These are phyloP conservation scores for Malassezia restricta DNA, from an alignment of 1,284 basidiomycete species.

Conservation along the genomic window DNA sequence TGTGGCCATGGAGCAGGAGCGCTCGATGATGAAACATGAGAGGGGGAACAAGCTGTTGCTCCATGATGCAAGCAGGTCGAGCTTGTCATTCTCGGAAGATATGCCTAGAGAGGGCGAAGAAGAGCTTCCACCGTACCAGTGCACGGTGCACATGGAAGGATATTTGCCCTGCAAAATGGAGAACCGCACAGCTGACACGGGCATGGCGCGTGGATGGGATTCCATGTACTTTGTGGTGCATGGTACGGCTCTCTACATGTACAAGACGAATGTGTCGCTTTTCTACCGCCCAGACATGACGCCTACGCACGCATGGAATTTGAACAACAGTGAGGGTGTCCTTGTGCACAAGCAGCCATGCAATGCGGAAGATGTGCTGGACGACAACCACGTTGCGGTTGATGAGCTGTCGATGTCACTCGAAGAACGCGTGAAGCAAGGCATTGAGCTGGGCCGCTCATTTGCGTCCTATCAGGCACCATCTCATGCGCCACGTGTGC, in stretches of 20 bases:
- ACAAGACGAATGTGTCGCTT: slow-evolving; percentile 52
- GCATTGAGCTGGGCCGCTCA: not conserved
- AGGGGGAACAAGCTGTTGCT: slow-evolving; percentile 48
- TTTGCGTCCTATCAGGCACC: not conserved
- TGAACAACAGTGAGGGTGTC: slow-evolving; percentile 22
- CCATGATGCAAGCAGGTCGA: not conserved
- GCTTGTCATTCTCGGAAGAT: not conserved
- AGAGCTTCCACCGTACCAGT: slow-evolving; percentile 67
- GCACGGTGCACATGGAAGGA: slow-evolving; percentile 71
- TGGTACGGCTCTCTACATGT: slow-evolving; percentile 76
- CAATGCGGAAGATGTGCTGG: slow-evolving; percentile 20
- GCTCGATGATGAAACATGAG: not conserved
- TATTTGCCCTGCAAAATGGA: slow-evolving; percentile 89
- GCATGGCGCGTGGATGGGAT: slow-evolving; percentile 81
- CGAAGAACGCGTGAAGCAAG: not conserved
- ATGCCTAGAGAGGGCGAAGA: slow-evolving; percentile 49
- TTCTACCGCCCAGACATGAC: slow-evolving; percentile 1
- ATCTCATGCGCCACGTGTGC: not conserved
- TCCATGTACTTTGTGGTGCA: slow-evolving; percentile 78
- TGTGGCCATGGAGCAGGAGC: slow-evolving; percentile 2
- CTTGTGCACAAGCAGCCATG: slow-evolving; percentile 30
- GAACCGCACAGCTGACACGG: slow-evolving; percentile 66
- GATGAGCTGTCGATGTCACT: not conserved
- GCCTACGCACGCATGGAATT: not conserved
- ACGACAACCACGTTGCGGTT: not conserved